These are phyloP conservation scores for Neofusicoccum parvum DNA, from an alignment of 2,329 filamentous ascomycete species.

Conservation along the genomic window DNA sequence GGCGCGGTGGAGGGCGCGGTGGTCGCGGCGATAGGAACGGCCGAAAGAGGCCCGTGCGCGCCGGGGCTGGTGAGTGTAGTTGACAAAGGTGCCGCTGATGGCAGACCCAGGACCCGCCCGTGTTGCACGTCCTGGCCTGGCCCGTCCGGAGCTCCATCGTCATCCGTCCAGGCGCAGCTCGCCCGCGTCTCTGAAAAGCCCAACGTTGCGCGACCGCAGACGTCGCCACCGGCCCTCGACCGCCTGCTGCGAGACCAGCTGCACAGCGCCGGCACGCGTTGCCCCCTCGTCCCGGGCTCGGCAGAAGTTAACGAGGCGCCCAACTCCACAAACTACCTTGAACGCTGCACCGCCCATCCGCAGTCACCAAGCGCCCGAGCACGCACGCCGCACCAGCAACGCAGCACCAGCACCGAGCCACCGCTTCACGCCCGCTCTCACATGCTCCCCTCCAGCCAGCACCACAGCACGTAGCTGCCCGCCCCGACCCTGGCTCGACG, in stretches of 20 bases:
- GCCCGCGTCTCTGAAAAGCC: conserved; percentile 9
- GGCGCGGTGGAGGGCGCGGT: neutral
- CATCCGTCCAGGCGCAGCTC: conserved; percentile 25
- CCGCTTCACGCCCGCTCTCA: neutral
- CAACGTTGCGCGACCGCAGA: neutral
- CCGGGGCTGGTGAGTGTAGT: neutral
- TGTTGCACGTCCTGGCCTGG: conserved; percentile 26
- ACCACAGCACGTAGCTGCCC: conserved; percentile 2
- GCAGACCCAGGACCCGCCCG: conserved; percentile 11
- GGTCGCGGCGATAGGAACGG: conserved; percentile 23
- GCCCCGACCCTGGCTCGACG: conserved; percentile 37
- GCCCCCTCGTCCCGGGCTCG: conserved; percentile 13
- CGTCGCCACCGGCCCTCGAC: neutral
- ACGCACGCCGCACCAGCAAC: conserved; percentile 6
- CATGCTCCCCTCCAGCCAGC: neutral
- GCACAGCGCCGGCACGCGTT: conserved; percentile 14
- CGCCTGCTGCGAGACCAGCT: conserved; percentile 1
- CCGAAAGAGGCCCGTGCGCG: conserved; percentile 12
- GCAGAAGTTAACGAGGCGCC: conserved; percentile 14
- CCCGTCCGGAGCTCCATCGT: conserved; percentile 31
- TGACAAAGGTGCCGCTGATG: conserved; percentile 21
- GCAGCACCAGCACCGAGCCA: neutral
- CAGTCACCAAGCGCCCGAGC: conserved; percentile 14
- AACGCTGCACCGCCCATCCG: conserved; percentile 16
- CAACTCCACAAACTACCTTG: conserved; percentile 19